Conservation (phyloP, 768 basidiomycete genomes). For the Hypholoma sublateritium region DNA sequence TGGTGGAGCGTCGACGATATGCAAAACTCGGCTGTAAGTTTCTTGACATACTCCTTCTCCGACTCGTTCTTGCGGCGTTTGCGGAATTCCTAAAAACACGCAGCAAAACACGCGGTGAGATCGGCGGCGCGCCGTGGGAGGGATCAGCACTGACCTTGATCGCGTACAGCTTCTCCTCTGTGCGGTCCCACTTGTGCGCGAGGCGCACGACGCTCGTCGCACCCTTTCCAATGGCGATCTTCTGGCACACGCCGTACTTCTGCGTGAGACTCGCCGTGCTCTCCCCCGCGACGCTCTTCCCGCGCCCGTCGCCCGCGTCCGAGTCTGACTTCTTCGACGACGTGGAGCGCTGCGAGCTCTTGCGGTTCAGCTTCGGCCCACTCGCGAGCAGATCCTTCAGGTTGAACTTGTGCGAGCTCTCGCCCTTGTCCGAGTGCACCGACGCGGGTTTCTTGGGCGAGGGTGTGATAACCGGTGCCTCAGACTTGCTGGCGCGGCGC, state of each 20-base stretch:
- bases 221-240: conserved; percentile 95
- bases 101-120: conserved; percentile 1
- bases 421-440: conserved; percentile 49
- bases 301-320: conserved; percentile 39
- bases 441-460: conserved; percentile 37
- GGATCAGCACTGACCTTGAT: conserved; percentile 74
- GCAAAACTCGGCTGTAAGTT: conserved; percentile 98
- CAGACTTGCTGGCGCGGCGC: conserved; percentile 25
- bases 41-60: conserved; percentile 99
- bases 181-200: conserved; percentile 98
- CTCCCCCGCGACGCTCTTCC: conserved; percentile 43
- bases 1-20: conserved; percentile 96
- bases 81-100: conserved; percentile 79
- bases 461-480: conserved; percentile 15
- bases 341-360: conserved; percentile 66
- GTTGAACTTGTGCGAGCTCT: conserved; percentile 71
- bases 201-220: conserved; percentile 97
- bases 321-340: conserved; percentile 67
- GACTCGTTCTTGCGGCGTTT: conserved; percentile 97
- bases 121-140: not conserved
- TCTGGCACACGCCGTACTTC: conserved; percentile 98
- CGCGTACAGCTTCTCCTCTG: conserved; percentile 95
- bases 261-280: conserved; percentile 55
- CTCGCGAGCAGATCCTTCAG: conserved; percentile 76
- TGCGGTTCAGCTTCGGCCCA: conserved; percentile 75